phyloP scores from a whole-genome alignment of 2,329 filamentous ascomycete genomes.

The Fusarium chlamydosporum region DNA sequence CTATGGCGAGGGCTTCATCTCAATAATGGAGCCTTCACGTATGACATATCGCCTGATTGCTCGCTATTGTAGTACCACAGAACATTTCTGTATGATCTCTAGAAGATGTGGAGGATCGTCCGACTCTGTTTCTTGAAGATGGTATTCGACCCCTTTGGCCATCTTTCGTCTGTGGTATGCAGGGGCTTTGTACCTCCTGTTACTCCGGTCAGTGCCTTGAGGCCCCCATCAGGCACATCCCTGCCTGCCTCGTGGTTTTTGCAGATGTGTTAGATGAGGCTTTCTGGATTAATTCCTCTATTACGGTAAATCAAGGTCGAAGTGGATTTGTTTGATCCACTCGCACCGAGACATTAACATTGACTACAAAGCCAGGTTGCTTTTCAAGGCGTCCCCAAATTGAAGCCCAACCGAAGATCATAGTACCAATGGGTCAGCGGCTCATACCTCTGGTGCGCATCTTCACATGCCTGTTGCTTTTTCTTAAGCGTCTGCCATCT shows the following conservation, averaged over 20 bases:
- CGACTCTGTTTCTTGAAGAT: slow-evolving; percentile 13
- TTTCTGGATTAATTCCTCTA: background rate
- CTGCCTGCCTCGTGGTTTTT: slow-evolving; percentile 41
- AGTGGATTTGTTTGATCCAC: slow-evolving; percentile 1
- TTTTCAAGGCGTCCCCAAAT: slow-evolving; percentile 11
- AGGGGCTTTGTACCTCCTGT: slow-evolving; percentile 17
- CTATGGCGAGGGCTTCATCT: slow-evolving; percentile 7
- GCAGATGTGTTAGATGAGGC: slow-evolving; percentile 13
- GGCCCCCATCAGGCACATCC: slow-evolving; percentile 25
- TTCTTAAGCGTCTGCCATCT: background rate
- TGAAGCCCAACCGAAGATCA: slow-evolving; percentile 21
- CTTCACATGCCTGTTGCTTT: slow-evolving; percentile 14
- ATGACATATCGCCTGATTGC: slow-evolving; percentile 21
- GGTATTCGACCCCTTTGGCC: background rate
- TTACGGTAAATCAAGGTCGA: slow-evolving; percentile 7
- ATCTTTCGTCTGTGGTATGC: slow-evolving; percentile 29
- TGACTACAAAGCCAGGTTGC: background rate
- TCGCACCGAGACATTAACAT: background rate
- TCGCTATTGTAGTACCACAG: background rate
- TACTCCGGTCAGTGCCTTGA: slow-evolving; percentile 17
- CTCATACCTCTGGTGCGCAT: background rate
- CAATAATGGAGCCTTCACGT: slow-evolving; percentile 27
- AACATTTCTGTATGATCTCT: background rate
- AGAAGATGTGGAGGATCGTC: background rate
- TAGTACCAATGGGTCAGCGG: slow-evolving; percentile 7